Evolutionary conservation across 2,329 filamentous ascomycete genomes (phyloP).

Genomic region (Neophaeococcomyces aloes): DNA sequence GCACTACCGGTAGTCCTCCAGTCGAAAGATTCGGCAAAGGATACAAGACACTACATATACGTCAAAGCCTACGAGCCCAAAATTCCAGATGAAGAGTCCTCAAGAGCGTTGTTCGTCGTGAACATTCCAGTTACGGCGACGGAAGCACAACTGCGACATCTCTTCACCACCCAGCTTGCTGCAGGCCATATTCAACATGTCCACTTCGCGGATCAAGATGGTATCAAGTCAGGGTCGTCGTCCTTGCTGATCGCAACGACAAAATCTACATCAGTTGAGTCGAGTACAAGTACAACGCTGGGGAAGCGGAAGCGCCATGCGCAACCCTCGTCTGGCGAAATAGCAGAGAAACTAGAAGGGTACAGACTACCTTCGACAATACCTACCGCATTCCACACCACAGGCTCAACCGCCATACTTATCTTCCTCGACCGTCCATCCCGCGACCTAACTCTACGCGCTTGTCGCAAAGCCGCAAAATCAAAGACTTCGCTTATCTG

Average conservation of each 20-base stretch:
- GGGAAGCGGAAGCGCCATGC: slow-evolving; percentile 47
- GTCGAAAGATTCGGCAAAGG: slow-evolving; percentile 49
- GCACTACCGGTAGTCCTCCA: slow-evolving; percentile 60
- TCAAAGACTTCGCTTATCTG: slow-evolving; percentile 51
- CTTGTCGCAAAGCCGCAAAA: slow-evolving; percentile 52
- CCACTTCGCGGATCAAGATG: slow-evolving; percentile 45
- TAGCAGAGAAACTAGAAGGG: slow-evolving; percentile 46
- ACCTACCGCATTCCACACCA: slow-evolving; percentile 58
- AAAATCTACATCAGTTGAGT: slow-evolving; percentile 1
- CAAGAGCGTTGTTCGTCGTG: slow-evolving; percentile 77
- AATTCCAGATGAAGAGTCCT: slow-evolving; percentile 60
- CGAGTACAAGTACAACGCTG: slow-evolving; percentile 16
- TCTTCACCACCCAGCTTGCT: slow-evolving; percentile 66
- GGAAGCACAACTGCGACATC: slow-evolving; percentile 59
- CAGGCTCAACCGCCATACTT: slow-evolving; percentile 69
- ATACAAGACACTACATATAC: slow-evolving; percentile 72
- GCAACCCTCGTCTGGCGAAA: slow-evolving; percentile 34
- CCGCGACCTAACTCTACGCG: slow-evolving; percentile 65
- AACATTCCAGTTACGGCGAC: slow-evolving; percentile 82
- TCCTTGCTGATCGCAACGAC: slow-evolving; percentile 20
- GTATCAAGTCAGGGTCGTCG: slow-evolving; percentile 10
- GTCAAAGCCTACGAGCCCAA: slow-evolving; percentile 73
- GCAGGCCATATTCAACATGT: slow-evolving; percentile 69
- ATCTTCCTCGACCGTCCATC: slow-evolving; percentile 75
- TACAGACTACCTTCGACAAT: slow-evolving; percentile 60